Evolutionary conservation across 75 land plant species (phyloP).

Genomic region (Ceratopteris richardii): DNA sequence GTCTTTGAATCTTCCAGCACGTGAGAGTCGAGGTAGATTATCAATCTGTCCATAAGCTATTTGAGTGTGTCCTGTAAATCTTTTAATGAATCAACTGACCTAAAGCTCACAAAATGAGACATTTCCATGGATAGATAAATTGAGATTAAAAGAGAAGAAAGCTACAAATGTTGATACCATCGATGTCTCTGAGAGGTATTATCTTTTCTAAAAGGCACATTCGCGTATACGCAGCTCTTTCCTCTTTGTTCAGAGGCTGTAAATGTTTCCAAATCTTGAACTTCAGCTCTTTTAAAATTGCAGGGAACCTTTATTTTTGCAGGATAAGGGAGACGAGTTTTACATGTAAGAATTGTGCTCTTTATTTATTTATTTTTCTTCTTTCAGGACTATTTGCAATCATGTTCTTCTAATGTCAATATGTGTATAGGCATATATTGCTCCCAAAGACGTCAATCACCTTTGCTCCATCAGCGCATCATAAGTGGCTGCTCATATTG

Average conservation of each 20-base stretch:
- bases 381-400: neutral
- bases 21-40: constrained; percentile 35
- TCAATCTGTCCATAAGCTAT: no score
- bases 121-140: constrained; percentile 6
- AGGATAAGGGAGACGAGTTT: constrained; percentile 35
- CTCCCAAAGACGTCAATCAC: no score
- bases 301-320: constrained; percentile 38
- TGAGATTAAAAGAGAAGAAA: constrained; percentile 17
- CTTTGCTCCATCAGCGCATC: no score
- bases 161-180: constrained; percentile 8
- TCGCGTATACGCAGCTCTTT: no score
- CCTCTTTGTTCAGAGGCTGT: no score
- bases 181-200: constrained; percentile 31
- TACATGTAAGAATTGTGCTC: constrained; percentile 11
- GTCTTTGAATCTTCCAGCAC: constrained; percentile 34
- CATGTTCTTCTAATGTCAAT: no score
- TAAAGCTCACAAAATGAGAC: no score
- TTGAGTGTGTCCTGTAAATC: no score
- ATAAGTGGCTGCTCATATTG: no score
- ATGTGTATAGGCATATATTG: no score
- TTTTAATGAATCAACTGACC: no score
- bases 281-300: neutral
- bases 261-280: no score
- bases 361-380: constrained; percentile 1
- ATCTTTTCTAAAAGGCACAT: neutral